Base-by-base conservation (phyloP, 139 green algal species). In the Coccomyxa sp. region DNA sequence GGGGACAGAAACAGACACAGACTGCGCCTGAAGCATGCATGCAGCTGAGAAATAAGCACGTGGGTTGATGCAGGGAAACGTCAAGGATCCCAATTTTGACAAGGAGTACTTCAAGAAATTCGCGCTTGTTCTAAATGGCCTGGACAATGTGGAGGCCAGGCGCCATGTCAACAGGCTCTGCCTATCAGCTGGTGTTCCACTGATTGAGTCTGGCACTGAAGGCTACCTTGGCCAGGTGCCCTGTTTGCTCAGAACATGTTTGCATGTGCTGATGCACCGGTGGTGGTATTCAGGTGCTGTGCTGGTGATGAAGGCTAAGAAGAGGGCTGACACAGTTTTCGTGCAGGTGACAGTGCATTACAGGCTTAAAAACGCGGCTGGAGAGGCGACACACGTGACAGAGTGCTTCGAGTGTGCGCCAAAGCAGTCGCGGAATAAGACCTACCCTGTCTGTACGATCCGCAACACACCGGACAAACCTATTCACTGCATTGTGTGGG, bases 401-500 rank as follows among this genome's bases (percentile, higher is more conserved):
- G 92, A 98, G 90, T 99, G 97, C 90, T 99, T 97, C 82, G 97
- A 99, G 89, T 99, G 97, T 90, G 67, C 91, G 57, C 88, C 94
- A 68, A 97, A 98, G 84, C 86, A 91, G 11, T 79, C 88, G 9
- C 94, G 93, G 45, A 71, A 21, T 28, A 99, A 99, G 88, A 92
- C 88, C 38, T 99, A 92, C 86, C 95, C 97, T 68, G 95, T 99
- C 32, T 99, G 97, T 90, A 99, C 97, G 76, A 96, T 99, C 85
- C 93, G 97, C 67, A 99, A 98, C 91, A 99, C 97, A 3, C 97
- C 97, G 12, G 95, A 98, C 85, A 97, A 97, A 88, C 96, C 96
- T 79, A 97, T 99, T 82, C 97, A 99, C 87, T 98, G 95, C 88
- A 89, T 99, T 14, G 97, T 99, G 81, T 99, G 95, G 95, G 92